Evolutionary conservation across 148 eudicot species (phyloP).

Genomic region (Drosera capensis): DNA sequence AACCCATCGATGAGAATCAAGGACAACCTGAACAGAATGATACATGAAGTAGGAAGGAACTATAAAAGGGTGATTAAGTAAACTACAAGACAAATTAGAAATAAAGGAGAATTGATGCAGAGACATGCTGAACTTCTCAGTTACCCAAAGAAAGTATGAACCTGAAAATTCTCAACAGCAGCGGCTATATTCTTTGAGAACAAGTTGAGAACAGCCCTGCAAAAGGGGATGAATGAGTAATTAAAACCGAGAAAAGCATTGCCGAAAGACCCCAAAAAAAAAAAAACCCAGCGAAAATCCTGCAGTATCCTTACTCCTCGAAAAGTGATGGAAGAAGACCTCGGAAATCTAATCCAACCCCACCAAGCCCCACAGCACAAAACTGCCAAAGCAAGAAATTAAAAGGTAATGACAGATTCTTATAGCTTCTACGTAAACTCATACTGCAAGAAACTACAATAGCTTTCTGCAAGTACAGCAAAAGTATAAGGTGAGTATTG

Average conservation of each 20-base stretch:
- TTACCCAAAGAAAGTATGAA: conserved; percentile 10
- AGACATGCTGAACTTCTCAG: conserved; percentile 1
- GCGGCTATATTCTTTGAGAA: conserved; percentile 67
- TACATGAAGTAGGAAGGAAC: conserved; percentile 1
- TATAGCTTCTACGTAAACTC: conserved; percentile 1
- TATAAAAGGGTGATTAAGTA: not conserved
- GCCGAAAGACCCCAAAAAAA: too few species aligned
- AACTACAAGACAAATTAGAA: not conserved
- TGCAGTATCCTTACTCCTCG: conserved; percentile 57
- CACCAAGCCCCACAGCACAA: conserved; percentile 95
- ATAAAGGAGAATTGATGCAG: not conserved
- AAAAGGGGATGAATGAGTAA: conserved; percentile 14
- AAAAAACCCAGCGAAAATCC: not conserved
- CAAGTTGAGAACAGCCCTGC: conserved; percentile 87
- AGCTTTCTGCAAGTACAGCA: not conserved
- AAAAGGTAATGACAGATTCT: conserved; percentile 3
- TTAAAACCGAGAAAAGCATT: conserved; percentile 2
- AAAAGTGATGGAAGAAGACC: conserved; percentile 93
- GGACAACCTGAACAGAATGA: conserved; percentile 45
- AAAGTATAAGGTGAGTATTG: too few species aligned
- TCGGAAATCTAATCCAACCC: conserved; percentile 97
- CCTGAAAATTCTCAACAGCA: conserved; percentile 96
- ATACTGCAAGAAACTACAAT: not conserved
- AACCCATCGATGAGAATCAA: conserved; percentile 98
- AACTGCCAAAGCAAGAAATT: conserved; percentile 37